These are phyloP conservation scores for Cicer chorassanicum DNA, from an alignment of 306 rosid genomes.

Conservation along the genomic window DNA sequence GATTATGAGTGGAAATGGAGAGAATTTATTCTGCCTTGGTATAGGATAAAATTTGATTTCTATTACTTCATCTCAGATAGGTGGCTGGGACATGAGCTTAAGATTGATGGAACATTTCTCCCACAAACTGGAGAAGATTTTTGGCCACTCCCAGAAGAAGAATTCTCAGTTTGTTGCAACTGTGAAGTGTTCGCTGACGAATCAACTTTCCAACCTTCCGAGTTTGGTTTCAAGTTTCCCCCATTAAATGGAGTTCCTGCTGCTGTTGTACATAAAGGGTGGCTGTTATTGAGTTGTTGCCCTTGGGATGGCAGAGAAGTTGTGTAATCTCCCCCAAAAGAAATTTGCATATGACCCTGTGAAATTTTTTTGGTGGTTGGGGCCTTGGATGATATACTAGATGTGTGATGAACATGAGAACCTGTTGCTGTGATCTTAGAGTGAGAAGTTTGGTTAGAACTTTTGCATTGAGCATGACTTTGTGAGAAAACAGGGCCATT, in stretches of 20 bases:
- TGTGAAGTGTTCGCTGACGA: constrained; percentile 47
- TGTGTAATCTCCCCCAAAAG: constrained; percentile 63
- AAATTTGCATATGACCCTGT: constrained; percentile 67
- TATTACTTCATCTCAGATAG: constrained; percentile 63
- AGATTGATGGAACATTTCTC: constrained; percentile 63
- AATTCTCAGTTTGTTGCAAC: constrained; percentile 50
- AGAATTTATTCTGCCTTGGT: constrained; percentile 15
- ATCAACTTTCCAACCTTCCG: constrained; percentile 45
- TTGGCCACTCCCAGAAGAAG: constrained; percentile 47
- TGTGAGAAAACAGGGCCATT: constrained; percentile 54
- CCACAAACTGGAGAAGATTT: constrained; percentile 62
- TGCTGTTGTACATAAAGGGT: constrained; percentile 39
- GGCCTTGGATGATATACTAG: constrained; percentile 41
- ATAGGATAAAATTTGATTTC: constrained; percentile 21
- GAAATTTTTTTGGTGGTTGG: constrained; percentile 46
- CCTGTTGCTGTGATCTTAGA: constrained; percentile 45
- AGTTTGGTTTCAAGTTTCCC: constrained; percentile 41
- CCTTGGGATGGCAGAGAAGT: constrained; percentile 48
- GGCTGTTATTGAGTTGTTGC: constrained; percentile 50
- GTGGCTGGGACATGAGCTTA: constrained; percentile 56
- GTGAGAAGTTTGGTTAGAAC: constrained; percentile 55
- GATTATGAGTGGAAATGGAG: constrained; percentile 25
- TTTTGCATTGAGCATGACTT: constrained; percentile 47
- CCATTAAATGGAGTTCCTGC: constrained; percentile 42
- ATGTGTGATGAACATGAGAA: constrained; percentile 47